These are phyloP conservation scores for Cladosporium sp. DNA, from an alignment of 2,329 filamentous ascomycete species.

Conservation along the genomic window DNA sequence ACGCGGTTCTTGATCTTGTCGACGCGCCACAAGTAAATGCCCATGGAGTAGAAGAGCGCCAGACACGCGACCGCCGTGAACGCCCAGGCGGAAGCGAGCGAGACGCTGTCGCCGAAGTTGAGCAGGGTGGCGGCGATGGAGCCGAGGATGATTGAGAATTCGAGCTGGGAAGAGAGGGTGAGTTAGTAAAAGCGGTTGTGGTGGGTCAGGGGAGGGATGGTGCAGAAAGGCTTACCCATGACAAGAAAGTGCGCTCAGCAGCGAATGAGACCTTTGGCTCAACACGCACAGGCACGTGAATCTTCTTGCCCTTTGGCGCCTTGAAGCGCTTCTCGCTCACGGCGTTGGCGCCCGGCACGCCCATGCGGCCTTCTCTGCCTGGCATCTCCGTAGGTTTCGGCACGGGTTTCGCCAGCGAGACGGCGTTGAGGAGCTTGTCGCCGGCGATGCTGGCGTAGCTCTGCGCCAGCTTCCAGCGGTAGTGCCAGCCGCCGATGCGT, in stretches of 20 bases:
- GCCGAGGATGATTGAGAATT: conserved; percentile 93
- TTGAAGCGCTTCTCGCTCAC: conserved; percentile 52
- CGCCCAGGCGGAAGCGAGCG: conserved; percentile 58
- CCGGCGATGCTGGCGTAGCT: conserved; percentile 48
- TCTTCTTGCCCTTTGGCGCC: conserved; percentile 77
- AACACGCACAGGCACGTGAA: conserved; percentile 91
- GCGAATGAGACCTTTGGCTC: conserved; percentile 98
- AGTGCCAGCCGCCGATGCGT: conserved; percentile 70
- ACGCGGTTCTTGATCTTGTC: conserved; percentile 76
- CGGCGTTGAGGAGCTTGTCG: conserved; percentile 29
- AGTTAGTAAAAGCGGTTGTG: conserved; percentile 2
- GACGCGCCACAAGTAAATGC: conserved; percentile 84
- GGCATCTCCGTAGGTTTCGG: conserved; percentile 44
- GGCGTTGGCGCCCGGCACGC: conserved; percentile 37
- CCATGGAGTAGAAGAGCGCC: conserved; percentile 77
- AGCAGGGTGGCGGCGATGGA: conserved; percentile 79
- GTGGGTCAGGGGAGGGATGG: neutral
- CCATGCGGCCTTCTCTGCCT: conserved; percentile 37
- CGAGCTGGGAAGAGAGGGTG: conserved; percentile 54
- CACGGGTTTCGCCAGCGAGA: conserved; percentile 33
- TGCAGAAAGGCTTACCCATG: conserved; percentile 62
- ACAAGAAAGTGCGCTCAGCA: conserved; percentile 90
- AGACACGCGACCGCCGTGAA: conserved; percentile 80
- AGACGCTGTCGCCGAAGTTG: conserved; percentile 67
- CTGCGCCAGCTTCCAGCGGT: conserved; percentile 55